Conservation (phyloP, 2,329 filamentous ascomycete genomes). For the Pseudogymnoascus sp. region DNA sequence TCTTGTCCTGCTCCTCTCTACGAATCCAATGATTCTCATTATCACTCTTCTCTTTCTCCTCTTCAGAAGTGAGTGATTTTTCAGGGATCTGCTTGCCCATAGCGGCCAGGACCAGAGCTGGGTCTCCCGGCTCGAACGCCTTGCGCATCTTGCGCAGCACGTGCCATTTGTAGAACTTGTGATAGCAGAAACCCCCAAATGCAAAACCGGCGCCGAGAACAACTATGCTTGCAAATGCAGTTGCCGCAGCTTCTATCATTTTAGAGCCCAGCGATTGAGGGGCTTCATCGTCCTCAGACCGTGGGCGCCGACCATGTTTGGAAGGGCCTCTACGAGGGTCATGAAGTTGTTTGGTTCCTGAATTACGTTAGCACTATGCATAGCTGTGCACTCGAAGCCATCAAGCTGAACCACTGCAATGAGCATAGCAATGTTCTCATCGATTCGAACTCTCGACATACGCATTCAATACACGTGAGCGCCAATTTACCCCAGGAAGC, state of each 20-base stretch:
- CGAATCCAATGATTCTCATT: conserved; percentile 63
- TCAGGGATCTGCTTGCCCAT: conserved; percentile 49
- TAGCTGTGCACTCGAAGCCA: background rate
- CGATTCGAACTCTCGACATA: background rate
- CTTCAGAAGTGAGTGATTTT: conserved; percentile 15
- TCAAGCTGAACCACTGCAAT: background rate
- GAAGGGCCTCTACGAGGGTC: background rate
- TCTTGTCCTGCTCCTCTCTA: conserved; percentile 70
- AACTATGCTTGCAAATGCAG: conserved; percentile 66
- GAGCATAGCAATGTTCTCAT: background rate
- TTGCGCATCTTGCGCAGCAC: conserved; percentile 89
- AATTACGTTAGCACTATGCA: background rate
- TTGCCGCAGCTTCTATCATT: conserved; percentile 67
- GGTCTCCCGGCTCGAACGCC: conserved; percentile 87
- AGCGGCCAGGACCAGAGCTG: conserved; percentile 73
- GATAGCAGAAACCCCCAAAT: conserved; percentile 67
- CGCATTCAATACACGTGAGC: background rate
- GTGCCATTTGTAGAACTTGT: conserved; percentile 78
- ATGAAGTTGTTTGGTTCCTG: background rate
- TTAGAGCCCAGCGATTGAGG: conserved; percentile 35
- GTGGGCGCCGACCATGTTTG: conserved; percentile 9
- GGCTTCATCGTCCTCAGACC: conserved; percentile 14
- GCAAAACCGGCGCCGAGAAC: conserved; percentile 60
- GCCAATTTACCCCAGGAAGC: background rate
- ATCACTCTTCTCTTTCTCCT: background rate